Evolutionary conservation across 2,329 filamentous ascomycete genomes (phyloP).

Genomic region (Alternaria viburni): DNA sequence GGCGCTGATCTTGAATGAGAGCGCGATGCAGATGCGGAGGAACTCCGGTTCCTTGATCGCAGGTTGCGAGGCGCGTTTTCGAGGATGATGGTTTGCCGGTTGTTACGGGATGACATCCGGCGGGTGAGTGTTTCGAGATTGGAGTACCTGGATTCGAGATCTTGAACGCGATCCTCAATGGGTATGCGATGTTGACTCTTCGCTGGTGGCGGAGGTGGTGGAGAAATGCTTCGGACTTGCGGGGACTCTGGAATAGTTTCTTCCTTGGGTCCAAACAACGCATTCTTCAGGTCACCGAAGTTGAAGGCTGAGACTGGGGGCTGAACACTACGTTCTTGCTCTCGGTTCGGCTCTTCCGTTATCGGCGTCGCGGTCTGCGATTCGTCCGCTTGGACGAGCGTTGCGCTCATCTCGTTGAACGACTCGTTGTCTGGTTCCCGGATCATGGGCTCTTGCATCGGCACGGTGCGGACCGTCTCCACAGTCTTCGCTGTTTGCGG

Average conservation of each 20-base stretch:
- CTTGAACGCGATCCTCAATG: constrained; percentile 44
- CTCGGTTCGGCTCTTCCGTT: constrained; percentile 1
- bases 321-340: constrained; percentile 3
- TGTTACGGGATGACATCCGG: constrained; percentile 41
- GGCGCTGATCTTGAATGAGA: constrained; percentile 19
- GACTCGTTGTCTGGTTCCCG: constrained; percentile 24
- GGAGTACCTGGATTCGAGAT: constrained; percentile 40
- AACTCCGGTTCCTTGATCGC: constrained; percentile 39
- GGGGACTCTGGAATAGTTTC: constrained; percentile 15
- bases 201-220: constrained; percentile 11
- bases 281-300: constrained; percentile 43
- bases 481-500: constrained; percentile 43
- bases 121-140: constrained; percentile 40
- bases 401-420: constrained; percentile 31
- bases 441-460: constrained; percentile 28
- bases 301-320: constrained; percentile 44
- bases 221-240: constrained; percentile 17
- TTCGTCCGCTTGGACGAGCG: constrained; percentile 28
- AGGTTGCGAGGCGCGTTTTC: constrained; percentile 45
- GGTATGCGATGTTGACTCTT: constrained; percentile 29
- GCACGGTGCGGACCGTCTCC: constrained; percentile 37
- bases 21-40: constrained; percentile 27
- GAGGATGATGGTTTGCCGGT: constrained; percentile 48
- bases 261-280: constrained; percentile 23
- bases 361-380: constrained; percentile 16